These are phyloP conservation scores for Cucumis sativus DNA, from an alignment of 306 rosid genomes.

Conservation along the genomic window Cucumber_9930_V3 NC_026660.2:21497501-21498000, in stretches of 20 bases:
- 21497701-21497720: not conserved
- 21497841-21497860: slow-evolving; percentile 90
- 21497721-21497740: not conserved
- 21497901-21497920: slow-evolving; percentile 88
- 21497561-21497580: not conserved
- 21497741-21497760: not conserved
- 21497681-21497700: not conserved
- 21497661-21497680: slow-evolving; percentile 38
- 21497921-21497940: slow-evolving; percentile 3
- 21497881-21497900: slow-evolving; percentile 83
- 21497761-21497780: not conserved
- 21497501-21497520: not conserved
- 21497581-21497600: slow-evolving; percentile 80
- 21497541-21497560: not conserved
- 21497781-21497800: not conserved
- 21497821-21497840: slow-evolving; percentile 30
- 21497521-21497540: not conserved
- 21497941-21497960: not conserved
- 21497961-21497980: slow-evolving; percentile 5
- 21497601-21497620: slow-evolving; percentile 88
- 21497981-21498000: slow-evolving; percentile 27
- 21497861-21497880: slow-evolving; percentile 89
- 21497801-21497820: not conserved
- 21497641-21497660: slow-evolving; percentile 96
- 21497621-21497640: slow-evolving; percentile 88